Base-by-base conservation (phyloP, 192 early-diverging fungal genomes). In the Backusella australiensis region DNA sequence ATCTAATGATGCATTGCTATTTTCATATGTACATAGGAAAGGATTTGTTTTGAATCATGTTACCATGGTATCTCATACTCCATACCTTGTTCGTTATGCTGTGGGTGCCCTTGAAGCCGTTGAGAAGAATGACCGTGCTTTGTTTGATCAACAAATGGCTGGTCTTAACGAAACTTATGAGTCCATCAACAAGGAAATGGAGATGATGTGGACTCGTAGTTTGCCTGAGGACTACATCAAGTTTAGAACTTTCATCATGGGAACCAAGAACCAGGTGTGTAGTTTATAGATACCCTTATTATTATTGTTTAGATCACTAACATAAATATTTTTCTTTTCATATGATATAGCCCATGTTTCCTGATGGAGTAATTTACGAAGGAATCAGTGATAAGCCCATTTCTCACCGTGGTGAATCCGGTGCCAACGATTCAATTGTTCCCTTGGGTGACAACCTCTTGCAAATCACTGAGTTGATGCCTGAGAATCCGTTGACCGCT, bases 191-290 rank as follows among this genome's bases (percentile, higher is more conserved):
- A 78, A 77, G 21, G 90, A 92, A 69, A 90, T 97, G 92, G 90
- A 94, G 39, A 88, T 87, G 35, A 96, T 96, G 88, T 92, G 94
- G 90, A 81, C 84, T 67, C 83, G 87, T n/a, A 88, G 86, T 26
- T 73, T 87, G 26, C 86, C 93, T 29, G 84, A 78, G 4, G 94
- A 94, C 73, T 96, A 97, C 68, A 80, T 90, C 46, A 91, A 93
- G 81, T 97, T 96, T 87, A 86, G 95, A n/a, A 95, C 96, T 1
- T 97, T 95, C 81, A 94, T 97, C 70, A 95, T 93, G 90, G 96
- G 94, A 7, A 92, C 90, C 69, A 94, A 92, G 85, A 91, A 92
- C 80, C 93, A 95, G 41, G 79, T 77, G 70, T 12, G 66, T 23
- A 53, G 3, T 17, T 44, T 44, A 39, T 39, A 17, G 6, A 49